Base-by-base conservation (phyloP, 306 rosid genomes). In the Mimosa pudica region DNA sequence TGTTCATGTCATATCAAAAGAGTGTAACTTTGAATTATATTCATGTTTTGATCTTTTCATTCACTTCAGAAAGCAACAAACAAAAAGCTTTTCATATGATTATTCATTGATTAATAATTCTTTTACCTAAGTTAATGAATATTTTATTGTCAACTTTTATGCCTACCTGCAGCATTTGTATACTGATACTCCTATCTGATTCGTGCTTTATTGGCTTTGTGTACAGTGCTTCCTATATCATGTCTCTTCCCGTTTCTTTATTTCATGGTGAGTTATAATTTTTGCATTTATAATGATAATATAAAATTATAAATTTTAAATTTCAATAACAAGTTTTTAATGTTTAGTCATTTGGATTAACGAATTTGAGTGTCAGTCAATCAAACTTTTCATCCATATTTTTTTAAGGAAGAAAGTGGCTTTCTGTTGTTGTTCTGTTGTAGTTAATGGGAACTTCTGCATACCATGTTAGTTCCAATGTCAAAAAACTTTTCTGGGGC, bases 361-460 rank as follows among this genome's bases (percentile, higher is more conserved):
- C 54, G 70, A 57, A 78, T 58, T 46, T 46, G 11, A 24, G 68
- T 62, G 8, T 36, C 13, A 65, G 38, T 36, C 55, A 51, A 51
- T 51, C 55, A 5, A 11, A 13, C 16, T 45, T 41, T 60, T 30
- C n/a, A 16, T 65, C 20, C 57, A 67, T 71, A 51, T 3, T 51
- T 51, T 51, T 51, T 10, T 0, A 24, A 0, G 1, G 0, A 24
- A 24, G 0, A 24, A 24, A 24, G 12, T 17, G n/a, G 5, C 83
- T 83, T 71, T 85, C 18, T 58, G 33, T 58, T 58, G 11, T 46
- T 46, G 62, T 55, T 55, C 62, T 55, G 32, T 18, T 58, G 11
- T 58, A 8, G 64, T 17, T 51, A 6, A n/a, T 17, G 12, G 64
- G 8, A 58, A 58, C 11, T 57, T 57, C 63, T 18, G 64, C 33